phyloP scores from a whole-genome alignment of 2,329 filamentous ascomycete genomes.

The Phialocephala subalpina region DNA sequence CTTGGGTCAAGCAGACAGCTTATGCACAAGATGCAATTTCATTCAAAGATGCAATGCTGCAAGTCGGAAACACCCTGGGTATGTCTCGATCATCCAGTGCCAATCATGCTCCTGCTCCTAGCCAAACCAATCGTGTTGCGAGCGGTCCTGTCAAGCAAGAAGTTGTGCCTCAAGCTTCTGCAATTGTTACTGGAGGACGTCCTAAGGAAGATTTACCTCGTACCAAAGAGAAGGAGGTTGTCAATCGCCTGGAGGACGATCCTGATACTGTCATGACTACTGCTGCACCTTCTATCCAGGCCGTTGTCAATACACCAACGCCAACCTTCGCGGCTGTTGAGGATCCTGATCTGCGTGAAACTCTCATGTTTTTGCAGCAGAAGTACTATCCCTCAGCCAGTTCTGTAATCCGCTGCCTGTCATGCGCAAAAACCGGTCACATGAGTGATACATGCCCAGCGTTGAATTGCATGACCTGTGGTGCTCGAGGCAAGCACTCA shows the following conservation, averaged over 20 bases:
- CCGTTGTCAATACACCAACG: background rate
- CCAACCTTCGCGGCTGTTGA: background rate
- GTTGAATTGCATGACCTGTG: constrained; percentile 58
- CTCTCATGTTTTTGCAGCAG: constrained; percentile 45
- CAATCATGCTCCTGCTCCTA: background rate
- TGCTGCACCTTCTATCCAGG: background rate
- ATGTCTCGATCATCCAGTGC: background rate
- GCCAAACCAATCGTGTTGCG: too few species aligned
- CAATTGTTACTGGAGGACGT: background rate
- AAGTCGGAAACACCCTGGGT: background rate
- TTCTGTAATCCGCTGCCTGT: constrained; percentile 52
- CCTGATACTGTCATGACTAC: background rate
- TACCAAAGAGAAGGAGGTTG: background rate
- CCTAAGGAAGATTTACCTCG: background rate
- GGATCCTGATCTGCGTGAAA: constrained; percentile 13
- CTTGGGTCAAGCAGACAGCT: background rate
- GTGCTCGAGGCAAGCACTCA: constrained; percentile 50
- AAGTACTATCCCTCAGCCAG: constrained; percentile 55
- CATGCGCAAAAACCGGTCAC: constrained; percentile 60
- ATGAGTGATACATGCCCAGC: constrained; percentile 53
- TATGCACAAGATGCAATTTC: background rate
- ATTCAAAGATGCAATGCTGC: background rate
- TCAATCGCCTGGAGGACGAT: background rate
- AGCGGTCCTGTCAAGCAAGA: background rate
- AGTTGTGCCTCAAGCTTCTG: background rate